Evolutionary conservation across 2,329 filamentous ascomycete genomes (phyloP).

Genomic region (Davidsoniella virescens): DNA sequence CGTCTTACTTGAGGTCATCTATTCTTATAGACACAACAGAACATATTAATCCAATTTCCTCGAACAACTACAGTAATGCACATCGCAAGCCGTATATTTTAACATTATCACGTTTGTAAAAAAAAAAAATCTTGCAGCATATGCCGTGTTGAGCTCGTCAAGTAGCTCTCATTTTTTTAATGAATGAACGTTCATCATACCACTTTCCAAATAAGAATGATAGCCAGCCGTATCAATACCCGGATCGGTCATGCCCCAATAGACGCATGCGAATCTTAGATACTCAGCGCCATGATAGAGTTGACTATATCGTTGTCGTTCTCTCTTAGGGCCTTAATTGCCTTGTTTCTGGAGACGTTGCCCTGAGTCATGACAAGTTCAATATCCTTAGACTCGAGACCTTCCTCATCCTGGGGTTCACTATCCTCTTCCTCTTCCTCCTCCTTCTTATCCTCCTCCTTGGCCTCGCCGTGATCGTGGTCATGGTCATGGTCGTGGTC

Average conservation of each 20-base stretch:
- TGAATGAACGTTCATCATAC: too few relatives aligned
- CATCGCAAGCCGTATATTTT: too few relatives aligned
- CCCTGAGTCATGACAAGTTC: slow-evolving; percentile 98
- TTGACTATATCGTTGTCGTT: slow-evolving; percentile 99
- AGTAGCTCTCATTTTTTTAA: too few relatives aligned
- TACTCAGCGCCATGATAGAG: slow-evolving; percentile 96
- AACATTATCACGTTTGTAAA: too few relatives aligned
- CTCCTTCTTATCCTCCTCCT: slow-evolving; percentile 79
- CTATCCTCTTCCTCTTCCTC: slow-evolving; percentile 81
- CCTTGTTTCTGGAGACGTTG: slow-evolving; percentile 93
- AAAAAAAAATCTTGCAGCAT: too few relatives aligned
- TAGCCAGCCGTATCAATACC: too few relatives aligned
- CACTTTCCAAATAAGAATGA: too few relatives aligned
- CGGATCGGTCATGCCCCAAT: not conserved
- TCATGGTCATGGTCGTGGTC: slow-evolving; percentile 44
- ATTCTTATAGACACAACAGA: too few relatives aligned
- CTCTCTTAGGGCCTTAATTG: slow-evolving; percentile 94
- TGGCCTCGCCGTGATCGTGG: slow-evolving; percentile 60
- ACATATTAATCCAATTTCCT: too few relatives aligned
- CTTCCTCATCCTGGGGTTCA: slow-evolving; percentile 87
- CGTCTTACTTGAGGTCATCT: too few relatives aligned
- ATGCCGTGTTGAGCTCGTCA: too few relatives aligned
- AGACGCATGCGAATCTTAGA: slow-evolving; percentile 30
- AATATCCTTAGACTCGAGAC: slow-evolving; percentile 97
- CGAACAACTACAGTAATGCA: too few relatives aligned